Conservation (phyloP, 176 grass and related monocot species). For the Alloteropsis semialata region DNA sequence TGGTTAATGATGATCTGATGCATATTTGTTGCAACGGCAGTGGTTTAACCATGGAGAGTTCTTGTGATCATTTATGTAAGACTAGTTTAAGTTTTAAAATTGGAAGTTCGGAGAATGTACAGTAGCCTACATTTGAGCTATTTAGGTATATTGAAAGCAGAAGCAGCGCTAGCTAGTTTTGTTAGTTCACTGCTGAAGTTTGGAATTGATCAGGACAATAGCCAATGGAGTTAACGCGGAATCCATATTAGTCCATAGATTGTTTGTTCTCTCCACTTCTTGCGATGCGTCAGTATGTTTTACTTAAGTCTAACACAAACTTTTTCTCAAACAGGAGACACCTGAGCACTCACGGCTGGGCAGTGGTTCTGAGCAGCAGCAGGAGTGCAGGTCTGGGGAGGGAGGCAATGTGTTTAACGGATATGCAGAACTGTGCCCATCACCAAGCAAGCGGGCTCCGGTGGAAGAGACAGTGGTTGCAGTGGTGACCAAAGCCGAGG, state of each 20-base stretch:
- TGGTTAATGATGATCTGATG: not conserved
- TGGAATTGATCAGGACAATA: not conserved
- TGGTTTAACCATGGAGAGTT: not conserved
- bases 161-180: not conserved
- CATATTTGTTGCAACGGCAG: not conserved
- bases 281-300: not conserved
- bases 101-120: not conserved
- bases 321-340: slow-evolving; percentile 12
- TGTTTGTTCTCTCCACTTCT: not conserved
- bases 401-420: no score
- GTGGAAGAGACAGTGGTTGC: not conserved
- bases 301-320: not conserved
- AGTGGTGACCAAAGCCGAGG: not conserved
- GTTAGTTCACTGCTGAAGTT: not conserved
- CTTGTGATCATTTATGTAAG: not conserved
- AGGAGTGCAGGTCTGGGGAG: not conserved
- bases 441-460: not conserved
- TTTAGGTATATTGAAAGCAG: not conserved
- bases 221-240: not conserved
- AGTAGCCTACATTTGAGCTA: not conserved
- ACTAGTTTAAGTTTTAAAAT: not conserved
- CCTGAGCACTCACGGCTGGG: not conserved
- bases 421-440: not conserved
- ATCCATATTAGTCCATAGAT: not conserved
- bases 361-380: not conserved